Conservation (phyloP, 345 rosid species). For the Aurinia saxatilis region DNA sequence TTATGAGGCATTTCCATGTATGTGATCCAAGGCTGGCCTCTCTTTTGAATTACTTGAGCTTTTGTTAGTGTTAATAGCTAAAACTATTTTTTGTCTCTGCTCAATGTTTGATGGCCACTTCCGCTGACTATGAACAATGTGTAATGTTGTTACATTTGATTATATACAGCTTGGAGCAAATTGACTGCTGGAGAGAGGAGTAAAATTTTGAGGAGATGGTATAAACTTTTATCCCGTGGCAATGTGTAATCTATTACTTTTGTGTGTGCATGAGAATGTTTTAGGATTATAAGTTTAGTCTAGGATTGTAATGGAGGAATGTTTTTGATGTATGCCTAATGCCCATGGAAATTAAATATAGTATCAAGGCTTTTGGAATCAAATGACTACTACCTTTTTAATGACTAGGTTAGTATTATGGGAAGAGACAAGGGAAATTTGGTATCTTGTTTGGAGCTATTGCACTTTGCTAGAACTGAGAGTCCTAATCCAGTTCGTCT, state of each 20-base stretch:
- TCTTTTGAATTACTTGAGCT: not conserved
- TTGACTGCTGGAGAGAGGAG: constrained; percentile 81
- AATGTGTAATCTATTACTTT: not conserved
- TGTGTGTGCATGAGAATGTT: not conserved
- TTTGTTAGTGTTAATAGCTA: not conserved
- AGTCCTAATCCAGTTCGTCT: constrained; percentile 11
- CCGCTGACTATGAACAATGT: not conserved
- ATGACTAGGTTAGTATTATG: too few relatives aligned
- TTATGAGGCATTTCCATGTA: constrained; percentile 66
- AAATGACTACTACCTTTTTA: not conserved
- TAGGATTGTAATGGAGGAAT: not conserved
- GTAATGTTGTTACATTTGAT: constrained; percentile 5
- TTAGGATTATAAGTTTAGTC: not conserved
- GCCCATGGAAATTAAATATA: not conserved
- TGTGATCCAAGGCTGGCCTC: constrained; percentile 14
- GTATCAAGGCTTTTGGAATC: not conserved
- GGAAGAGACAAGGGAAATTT: not conserved
- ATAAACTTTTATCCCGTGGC: constrained; percentile 16
- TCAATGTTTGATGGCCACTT: constrained; percentile 5
- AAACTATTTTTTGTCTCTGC: not conserved
- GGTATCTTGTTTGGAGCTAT: constrained; percentile 3
- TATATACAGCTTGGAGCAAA: constrained; percentile 79
- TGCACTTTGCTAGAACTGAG: constrained; percentile 6
- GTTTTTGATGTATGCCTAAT: not conserved
- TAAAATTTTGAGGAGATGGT: constrained; percentile 73